phyloP scores from a whole-genome alignment of 1,284 basidiomycete genomes.

The Leccinum pachyderme region DNA sequence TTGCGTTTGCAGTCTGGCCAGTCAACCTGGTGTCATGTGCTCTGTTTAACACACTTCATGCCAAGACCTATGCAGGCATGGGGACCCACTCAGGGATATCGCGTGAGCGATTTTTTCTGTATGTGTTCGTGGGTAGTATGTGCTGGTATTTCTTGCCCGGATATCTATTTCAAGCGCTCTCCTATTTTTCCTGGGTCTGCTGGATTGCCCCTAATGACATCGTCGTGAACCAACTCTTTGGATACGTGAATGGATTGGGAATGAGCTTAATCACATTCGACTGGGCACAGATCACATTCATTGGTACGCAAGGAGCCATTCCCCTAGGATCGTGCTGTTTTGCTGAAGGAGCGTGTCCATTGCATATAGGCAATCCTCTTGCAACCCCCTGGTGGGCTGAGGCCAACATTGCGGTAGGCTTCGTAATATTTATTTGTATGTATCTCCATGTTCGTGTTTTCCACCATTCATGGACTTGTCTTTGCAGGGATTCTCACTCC shows the following conservation, averaged over 20 bases:
- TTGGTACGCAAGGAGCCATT: slow-evolving; percentile 34
- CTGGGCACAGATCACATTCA: slow-evolving; percentile 57
- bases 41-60: slow-evolving; percentile 76
- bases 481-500: slow-evolving; percentile 60
- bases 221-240: slow-evolving; percentile 74
- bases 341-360: neutral
- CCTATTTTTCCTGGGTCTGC: slow-evolving; percentile 70
- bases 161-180: slow-evolving; percentile 69
- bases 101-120: slow-evolving; percentile 76
- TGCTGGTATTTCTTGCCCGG: slow-evolving; percentile 73
- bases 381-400: slow-evolving; percentile 75
- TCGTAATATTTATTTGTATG: slow-evolving; percentile 69
- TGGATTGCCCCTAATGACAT: slow-evolving; percentile 77
- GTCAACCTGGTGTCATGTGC: slow-evolving; percentile 79
- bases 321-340: neutral
- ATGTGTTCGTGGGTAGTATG: slow-evolving; percentile 52
- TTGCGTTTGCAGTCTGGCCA: slow-evolving; percentile 68
- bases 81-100: slow-evolving; percentile 65
- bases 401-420: slow-evolving; percentile 80
- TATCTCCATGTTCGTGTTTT: neutral
- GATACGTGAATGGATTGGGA: slow-evolving; percentile 72
- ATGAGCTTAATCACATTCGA: slow-evolving; percentile 70
- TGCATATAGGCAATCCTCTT: slow-evolving; percentile 45
- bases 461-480: neutral
- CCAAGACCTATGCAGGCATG: slow-evolving; percentile 58